Percentiles rank a stretch among this genome's conserved stretches.
Conservation (phyloP, 2,329 filamentous ascomycete genomes). For the Epichloe typhina region DNA sequence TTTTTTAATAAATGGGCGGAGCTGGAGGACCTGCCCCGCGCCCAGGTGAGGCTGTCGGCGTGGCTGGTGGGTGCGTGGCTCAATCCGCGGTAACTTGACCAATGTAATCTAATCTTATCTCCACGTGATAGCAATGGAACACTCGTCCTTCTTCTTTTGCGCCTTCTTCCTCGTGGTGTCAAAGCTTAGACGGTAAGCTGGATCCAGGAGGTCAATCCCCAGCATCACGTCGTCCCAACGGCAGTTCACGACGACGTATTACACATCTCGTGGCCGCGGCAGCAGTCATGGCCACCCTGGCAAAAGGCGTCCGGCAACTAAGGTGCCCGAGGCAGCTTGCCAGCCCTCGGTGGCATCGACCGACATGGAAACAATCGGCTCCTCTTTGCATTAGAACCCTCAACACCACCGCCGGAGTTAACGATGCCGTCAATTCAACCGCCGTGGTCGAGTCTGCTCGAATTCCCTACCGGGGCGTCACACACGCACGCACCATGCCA, state of each 20-base stretch:
- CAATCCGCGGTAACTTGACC: too few species aligned
- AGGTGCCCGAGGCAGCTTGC: constrained; percentile 20
- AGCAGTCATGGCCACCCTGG: constrained; percentile 22
- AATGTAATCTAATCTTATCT: constrained; percentile 11
- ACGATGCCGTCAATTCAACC: constrained; percentile 7
- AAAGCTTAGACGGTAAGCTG: background rate
- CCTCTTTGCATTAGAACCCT: constrained; percentile 15
- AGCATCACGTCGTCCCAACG: background rate
- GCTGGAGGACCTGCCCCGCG: constrained; percentile 22
- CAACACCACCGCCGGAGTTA: constrained; percentile 9
- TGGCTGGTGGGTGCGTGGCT: constrained; percentile 8
- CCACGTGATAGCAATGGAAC: constrained; percentile 10
- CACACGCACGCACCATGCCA: constrained; percentile 63
- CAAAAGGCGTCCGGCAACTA: constrained; percentile 22
- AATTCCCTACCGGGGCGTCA: constrained; percentile 19
- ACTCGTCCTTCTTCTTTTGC: too few species aligned
- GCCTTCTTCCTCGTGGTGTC: background rate
- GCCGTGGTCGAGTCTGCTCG: constrained; percentile 12
- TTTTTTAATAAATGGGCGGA: constrained; percentile 17
- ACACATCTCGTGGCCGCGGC: constrained; percentile 1
- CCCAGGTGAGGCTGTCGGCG: constrained; percentile 9
- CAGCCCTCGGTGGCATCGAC: constrained; percentile 17
- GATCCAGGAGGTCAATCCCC: background rate
- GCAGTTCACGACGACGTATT: background rate
- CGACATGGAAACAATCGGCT: constrained; percentile 11